Evolutionary conservation across 225 moss, liverwort and hornwort genomes (phyloP), one percentile per base, ranked within the genome.

Genomic region (Physcomitrium patens): DNA sequence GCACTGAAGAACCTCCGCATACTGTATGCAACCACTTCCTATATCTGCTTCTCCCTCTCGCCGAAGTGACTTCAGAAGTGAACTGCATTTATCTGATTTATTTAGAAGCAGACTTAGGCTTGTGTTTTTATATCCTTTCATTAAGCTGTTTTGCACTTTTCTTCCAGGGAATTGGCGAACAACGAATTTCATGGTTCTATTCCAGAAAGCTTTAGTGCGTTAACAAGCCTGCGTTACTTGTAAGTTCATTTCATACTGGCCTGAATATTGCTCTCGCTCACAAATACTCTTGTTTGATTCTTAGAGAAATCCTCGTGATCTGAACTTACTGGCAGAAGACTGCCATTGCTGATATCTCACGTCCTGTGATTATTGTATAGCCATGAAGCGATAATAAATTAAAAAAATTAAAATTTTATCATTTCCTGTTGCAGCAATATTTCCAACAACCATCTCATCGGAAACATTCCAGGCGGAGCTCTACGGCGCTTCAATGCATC

Each of bases 401-500:
- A 37, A 37, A 37, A 37, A 4, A 37, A 49, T 12, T 12, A 12
- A n/a, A 49, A 49, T 49, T 49, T 1, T 49, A 3, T 11, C 14
- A 28, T 11, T 16, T 42, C 8, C 22, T 14, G 16, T 19, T 59
- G 50, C 65, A 80, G 75, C 63, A 76, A 76, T 8, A 37, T 80
- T 57, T 80, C 75, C 10, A 22, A 72, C 49, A 78, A 78, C 60
- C 73, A 75, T 19, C 70, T 82, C 1, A 44, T 19, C 8, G 78
- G 78, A 60, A 31, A 47, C 20, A 74, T 81, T 26, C 81, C 81
- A 68, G 74, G 19, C 9, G 83, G 66, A 61, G 58, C 59, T 23
- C 20, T 70, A n/a, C 60, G 9, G 37, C 78, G 68, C 71, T 78
- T 78, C 55, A 70, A 66, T 64, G 65, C 65, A 51, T 75, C 83